Percentiles rank a stretch among this genome's conserved stretches.
These are phyloP conservation scores for Venturia oleaginea DNA, from an alignment of 2,329 filamentous ascomycete genomes.

Conservation along the genomic window DNA sequence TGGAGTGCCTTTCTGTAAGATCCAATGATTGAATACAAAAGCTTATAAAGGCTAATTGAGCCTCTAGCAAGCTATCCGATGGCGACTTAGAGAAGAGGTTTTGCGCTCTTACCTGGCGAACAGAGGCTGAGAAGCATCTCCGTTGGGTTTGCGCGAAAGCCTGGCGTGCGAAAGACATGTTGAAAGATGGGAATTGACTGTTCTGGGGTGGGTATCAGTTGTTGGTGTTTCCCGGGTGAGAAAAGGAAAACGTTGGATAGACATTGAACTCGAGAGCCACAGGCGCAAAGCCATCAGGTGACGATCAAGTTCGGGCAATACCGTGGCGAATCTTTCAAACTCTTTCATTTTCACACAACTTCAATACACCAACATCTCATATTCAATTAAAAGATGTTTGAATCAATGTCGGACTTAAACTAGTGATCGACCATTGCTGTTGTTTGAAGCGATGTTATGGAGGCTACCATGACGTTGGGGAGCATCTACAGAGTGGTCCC, in stretches of 20 bases:
- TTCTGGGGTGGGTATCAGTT: not conserved
- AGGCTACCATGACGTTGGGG: not conserved
- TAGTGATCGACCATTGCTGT: not conserved
- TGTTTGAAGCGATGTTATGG: not conserved
- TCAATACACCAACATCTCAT: not conserved
- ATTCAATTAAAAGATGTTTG: not conserved
- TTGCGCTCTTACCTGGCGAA: conserved; percentile 38
- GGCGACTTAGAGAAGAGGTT: not conserved
- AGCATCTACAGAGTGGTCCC: too few species aligned
- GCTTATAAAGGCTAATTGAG: not conserved
- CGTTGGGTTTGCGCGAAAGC: conserved; percentile 42
- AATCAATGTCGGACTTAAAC: too few species aligned
- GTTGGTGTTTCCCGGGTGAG: not conserved
- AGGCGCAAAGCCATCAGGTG: not conserved
- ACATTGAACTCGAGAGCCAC: not conserved
- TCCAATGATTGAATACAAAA: not conserved
- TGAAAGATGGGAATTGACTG: not conserved
- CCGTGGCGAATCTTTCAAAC: not conserved
- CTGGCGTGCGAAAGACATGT: conserved; percentile 62
- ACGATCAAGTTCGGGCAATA: not conserved
- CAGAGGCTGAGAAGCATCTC: conserved; percentile 44
- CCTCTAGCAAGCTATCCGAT: not conserved
- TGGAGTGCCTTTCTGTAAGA: not conserved
- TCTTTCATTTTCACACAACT: not conserved
- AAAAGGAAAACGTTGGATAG: not conserved